These are phyloP conservation scores for Aspergillus nanangensis DNA, from an alignment of 495 filamentous ascomycete genomes.

Conservation along the genomic window DNA sequence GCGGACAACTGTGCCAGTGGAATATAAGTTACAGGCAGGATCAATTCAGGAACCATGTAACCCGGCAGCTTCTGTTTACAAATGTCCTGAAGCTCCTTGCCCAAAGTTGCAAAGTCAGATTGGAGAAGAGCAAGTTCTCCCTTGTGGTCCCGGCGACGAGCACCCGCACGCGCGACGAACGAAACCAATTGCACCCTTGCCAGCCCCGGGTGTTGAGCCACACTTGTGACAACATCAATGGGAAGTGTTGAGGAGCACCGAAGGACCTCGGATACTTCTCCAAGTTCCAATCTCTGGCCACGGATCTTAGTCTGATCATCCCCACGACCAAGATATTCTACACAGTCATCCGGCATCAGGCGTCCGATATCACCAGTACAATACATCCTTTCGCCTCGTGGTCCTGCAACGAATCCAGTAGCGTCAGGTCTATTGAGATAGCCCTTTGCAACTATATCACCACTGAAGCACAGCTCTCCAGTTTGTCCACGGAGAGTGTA, in stretches of 20 bases:
- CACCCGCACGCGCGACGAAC: slow-evolving; percentile 22
- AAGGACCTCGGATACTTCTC: slow-evolving; percentile 62
- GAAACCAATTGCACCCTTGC: slow-evolving; percentile 38
- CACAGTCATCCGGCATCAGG: slow-evolving; percentile 39
- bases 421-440: slow-evolving; percentile 73
- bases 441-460: slow-evolving; percentile 79
- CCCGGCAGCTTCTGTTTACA: slow-evolving; percentile 42
- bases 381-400: slow-evolving; percentile 39
- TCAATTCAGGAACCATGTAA: slow-evolving; percentile 52
- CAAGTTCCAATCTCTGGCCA: slow-evolving; percentile 71
- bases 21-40: slow-evolving; percentile 39
- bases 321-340: slow-evolving; percentile 64
- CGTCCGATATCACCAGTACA: slow-evolving; percentile 47
- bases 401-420: slow-evolving; percentile 35
- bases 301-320: slow-evolving; percentile 80
- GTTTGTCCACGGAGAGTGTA: slow-evolving; percentile 74
- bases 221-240: slow-evolving; percentile 36
- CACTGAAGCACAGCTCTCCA: slow-evolving; percentile 84
- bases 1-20: slow-evolving; percentile 39
- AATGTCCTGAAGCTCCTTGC: slow-evolving; percentile 26
- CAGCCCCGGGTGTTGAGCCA: slow-evolving; percentile 41
- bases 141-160: slow-evolving; percentile 4
- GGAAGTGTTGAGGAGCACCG: slow-evolving; percentile 27
- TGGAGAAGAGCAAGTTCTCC: slow-evolving; percentile 12
- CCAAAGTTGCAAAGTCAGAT: slow-evolving; percentile 18